Conservation (phyloP, 257 asterid genomes). For the Jacaranda mimosifolia region DNA sequence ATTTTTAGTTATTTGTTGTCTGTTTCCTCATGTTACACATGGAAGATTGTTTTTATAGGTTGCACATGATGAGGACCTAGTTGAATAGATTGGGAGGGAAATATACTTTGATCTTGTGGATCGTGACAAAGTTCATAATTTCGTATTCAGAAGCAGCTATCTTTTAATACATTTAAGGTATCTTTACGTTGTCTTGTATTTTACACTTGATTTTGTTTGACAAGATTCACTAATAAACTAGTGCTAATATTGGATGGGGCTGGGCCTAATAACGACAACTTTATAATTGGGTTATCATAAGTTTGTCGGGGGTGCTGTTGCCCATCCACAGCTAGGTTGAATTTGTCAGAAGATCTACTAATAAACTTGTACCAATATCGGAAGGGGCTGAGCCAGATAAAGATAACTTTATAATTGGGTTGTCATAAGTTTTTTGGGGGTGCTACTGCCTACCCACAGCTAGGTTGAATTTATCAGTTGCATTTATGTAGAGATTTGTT, state of each 20-base stretch:
- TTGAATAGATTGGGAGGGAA: constrained; percentile 78
- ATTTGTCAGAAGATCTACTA: not conserved
- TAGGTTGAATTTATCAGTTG: not conserved
- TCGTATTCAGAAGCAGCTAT: constrained; percentile 82
- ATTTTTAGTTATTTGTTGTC: too few species aligned
- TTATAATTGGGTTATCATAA: constrained; percentile 21
- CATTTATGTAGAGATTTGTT: constrained; percentile 2
- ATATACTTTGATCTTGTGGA: constrained; percentile 90
- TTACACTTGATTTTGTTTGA: not conserved
- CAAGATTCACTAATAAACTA: too few species aligned
- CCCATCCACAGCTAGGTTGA: too few species aligned
- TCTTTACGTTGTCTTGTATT: constrained; percentile 25
- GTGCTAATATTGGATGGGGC: too few species aligned
- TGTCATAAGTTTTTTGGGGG: not conserved
- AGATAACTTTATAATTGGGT: constrained; percentile 8
- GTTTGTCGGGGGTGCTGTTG: too few species aligned
- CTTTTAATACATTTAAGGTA: constrained; percentile 84
- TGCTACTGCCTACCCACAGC: not conserved
- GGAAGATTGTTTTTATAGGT: constrained; percentile 69
- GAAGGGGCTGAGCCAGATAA: not conserved
- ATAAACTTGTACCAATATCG: not conserved
- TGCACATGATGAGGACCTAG: constrained; percentile 81
- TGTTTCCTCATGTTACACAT: too few species aligned
- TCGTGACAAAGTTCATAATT: constrained; percentile 83
- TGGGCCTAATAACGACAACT: too few species aligned